phyloP scores from a whole-genome alignment of 2,329 filamentous ascomycete species.

The Sclerotiophoma versabilis region DNA sequence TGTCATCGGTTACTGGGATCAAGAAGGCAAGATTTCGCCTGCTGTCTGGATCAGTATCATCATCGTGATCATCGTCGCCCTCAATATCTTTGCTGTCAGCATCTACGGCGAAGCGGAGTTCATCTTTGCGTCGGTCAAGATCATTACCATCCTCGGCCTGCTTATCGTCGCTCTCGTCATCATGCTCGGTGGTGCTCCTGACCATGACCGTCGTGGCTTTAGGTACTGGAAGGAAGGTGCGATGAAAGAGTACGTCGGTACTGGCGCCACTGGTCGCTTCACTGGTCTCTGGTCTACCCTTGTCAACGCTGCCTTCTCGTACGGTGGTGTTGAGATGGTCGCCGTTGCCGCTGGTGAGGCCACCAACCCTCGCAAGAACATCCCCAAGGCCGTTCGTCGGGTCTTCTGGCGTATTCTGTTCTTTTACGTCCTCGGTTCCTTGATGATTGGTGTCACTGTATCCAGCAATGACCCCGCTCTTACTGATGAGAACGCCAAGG shows the following conservation, averaged over 20 bases:
- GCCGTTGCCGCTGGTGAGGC: conserved; percentile 48
- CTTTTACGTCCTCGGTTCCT: conserved; percentile 61
- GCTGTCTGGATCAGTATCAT: conserved; percentile 48
- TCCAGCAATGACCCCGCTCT: conserved; percentile 61
- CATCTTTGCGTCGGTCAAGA: conserved; percentile 59
- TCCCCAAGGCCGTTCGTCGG: conserved; percentile 62
- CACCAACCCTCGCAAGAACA: conserved; percentile 48
- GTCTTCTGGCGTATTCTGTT: conserved; percentile 64
- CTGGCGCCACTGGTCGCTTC: conserved; percentile 66
- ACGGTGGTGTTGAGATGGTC: conserved; percentile 48
- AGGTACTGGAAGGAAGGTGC: conserved; percentile 73
- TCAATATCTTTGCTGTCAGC: conserved; percentile 47
- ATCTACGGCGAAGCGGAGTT: conserved; percentile 58
- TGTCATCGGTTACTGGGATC: conserved; percentile 45
- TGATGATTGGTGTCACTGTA: conserved; percentile 68
- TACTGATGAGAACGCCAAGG: conserved; percentile 51
- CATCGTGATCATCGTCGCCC: conserved; percentile 42
- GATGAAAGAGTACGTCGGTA: conserved; percentile 56
- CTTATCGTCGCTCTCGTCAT: conserved; percentile 42
- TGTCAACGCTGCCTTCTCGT: conserved; percentile 59
- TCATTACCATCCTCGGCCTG: conserved; percentile 46
- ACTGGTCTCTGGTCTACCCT: conserved; percentile 65
- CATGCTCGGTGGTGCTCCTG: conserved; percentile 47
- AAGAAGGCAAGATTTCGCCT: conserved; percentile 35
- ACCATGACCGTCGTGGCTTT: conserved; percentile 61